A percentile compares a stretch with the other conserved stretches of the same genome.
These are phyloP conservation scores for Yamadazyma sp. DNA, from an alignment of 1,139 yeast genomes.

Conservation along the genomic window DNA sequence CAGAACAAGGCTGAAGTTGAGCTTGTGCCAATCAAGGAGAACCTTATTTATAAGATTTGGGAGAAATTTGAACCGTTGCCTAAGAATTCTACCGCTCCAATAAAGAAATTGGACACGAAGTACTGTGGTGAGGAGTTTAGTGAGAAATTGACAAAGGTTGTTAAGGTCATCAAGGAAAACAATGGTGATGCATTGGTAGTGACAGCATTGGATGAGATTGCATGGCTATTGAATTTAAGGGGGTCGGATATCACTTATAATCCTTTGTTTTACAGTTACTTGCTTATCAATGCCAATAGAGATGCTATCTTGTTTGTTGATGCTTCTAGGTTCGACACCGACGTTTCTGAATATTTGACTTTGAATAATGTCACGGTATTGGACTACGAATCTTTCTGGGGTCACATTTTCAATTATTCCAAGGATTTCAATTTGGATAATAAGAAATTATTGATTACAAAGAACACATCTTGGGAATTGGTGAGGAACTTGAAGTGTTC, in stretches of 20 bases:
- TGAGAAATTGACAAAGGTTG: constrained; percentile 47
- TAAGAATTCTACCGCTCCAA: constrained; percentile 37
- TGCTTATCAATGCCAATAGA: constrained; percentile 52
- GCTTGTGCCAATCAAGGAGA: constrained; percentile 63
- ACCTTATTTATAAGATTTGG: constrained; percentile 83
- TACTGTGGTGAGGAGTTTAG: constrained; percentile 50
- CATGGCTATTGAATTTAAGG: constrained; percentile 88
- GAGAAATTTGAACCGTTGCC: constrained; percentile 50
- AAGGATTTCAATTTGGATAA: constrained; percentile 38
- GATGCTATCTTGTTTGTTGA: constrained; percentile 54
- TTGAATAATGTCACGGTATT: constrained; percentile 46
- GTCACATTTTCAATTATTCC: constrained; percentile 44
- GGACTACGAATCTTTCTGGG: constrained; percentile 59
- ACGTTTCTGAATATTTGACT: constrained; percentile 32
- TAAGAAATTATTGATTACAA: constrained; percentile 58
- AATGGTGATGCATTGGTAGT: constrained; percentile 53
- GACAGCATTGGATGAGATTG: constrained; percentile 79
- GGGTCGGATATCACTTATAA: constrained; percentile 78
- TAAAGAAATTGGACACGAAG: constrained; percentile 44
- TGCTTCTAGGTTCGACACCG: constrained; percentile 27
- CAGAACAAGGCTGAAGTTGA: constrained; percentile 47
- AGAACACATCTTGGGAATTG: constrained; percentile 79
- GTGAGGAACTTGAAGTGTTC: constrained; percentile 49
- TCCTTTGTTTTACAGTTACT: constrained; percentile 87
- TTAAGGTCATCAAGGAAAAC: constrained; percentile 40